A percentile compares a stretch with the other conserved stretches of the same genome.
These are phyloP conservation scores for Aspergillus neotritici DNA, from an alignment of 2,329 filamentous ascomycete genomes.

Conservation along the genomic window DNA sequence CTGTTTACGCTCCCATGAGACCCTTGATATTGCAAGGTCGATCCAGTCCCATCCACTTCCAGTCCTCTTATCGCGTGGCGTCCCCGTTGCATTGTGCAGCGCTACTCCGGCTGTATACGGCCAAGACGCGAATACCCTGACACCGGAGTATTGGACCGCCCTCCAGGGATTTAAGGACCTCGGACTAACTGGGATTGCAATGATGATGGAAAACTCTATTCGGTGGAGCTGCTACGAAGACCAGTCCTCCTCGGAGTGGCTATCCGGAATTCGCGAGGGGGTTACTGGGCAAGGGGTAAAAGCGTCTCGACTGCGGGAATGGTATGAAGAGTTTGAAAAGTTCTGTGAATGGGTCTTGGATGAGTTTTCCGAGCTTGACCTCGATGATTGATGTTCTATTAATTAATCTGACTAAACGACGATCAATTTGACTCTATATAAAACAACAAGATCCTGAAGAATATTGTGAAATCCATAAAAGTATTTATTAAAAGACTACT, in stretches of 20 bases:
- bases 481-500: too few species aligned
- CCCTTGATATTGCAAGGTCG: slow-evolving; percentile 70
- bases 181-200: slow-evolving; percentile 77
- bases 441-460: neutral
- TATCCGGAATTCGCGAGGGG: slow-evolving; percentile 65
- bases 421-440: too few species aligned
- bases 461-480: too few species aligned
- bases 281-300: slow-evolving; percentile 65
- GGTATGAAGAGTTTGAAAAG: slow-evolving; percentile 76
- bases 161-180: slow-evolving; percentile 89
- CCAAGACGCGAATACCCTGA: slow-evolving; percentile 74
- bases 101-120: slow-evolving; percentile 88
- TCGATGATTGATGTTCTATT: slow-evolving; percentile 25
- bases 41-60: slow-evolving; percentile 76
- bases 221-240: slow-evolving; percentile 88
- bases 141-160: slow-evolving; percentile 91
- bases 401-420: too few species aligned
- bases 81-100: slow-evolving; percentile 78
- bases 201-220: slow-evolving; percentile 86
- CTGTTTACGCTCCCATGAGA: slow-evolving; percentile 87
- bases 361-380: slow-evolving; percentile 58
- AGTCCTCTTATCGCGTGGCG: slow-evolving; percentile 75
- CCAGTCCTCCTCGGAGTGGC: slow-evolving; percentile 64
- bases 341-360: slow-evolving; percentile 87
- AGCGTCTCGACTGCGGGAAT: slow-evolving; percentile 67